phyloP scores from a whole-genome alignment of 2,329 filamentous ascomycete genomes.

The Ceratocystis lukuohia region DNA sequence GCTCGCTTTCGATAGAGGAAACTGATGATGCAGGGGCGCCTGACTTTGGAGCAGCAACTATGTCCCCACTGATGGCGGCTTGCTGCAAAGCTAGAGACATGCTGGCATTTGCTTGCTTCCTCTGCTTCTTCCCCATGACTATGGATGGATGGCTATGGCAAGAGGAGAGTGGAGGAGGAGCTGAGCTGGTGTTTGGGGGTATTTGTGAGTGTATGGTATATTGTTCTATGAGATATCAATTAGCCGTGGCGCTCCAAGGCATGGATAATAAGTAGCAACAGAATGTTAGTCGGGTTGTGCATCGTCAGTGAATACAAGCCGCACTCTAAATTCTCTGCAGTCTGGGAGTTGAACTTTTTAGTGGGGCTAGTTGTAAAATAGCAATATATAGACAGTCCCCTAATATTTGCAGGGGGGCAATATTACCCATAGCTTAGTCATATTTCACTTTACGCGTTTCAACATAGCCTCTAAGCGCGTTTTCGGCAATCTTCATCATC shows the following conservation, averaged over 20 bases:
- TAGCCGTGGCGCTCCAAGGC: background rate
- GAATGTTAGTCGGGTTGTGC: no score
- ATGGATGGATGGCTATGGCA: background rate
- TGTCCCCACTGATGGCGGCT: conserved; percentile 15
- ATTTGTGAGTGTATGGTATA: background rate
- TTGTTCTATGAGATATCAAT: background rate
- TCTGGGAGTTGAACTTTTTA: conserved; percentile 15
- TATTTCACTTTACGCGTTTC: conserved; percentile 3
- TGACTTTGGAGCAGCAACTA: background rate
- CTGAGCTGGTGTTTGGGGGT: background rate
- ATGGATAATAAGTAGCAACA: background rate
- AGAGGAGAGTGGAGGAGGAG: background rate
- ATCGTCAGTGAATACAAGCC: no score
- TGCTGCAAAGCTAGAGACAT: conserved; percentile 18
- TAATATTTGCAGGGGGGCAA: background rate
- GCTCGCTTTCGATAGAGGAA: conserved; percentile 23
- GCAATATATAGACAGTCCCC: background rate
- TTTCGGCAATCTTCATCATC: background rate
- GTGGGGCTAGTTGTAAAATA: conserved; percentile 7
- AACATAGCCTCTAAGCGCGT: background rate
- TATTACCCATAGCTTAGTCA: conserved; percentile 10
- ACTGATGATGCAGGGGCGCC: background rate
- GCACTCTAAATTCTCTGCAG: conserved; percentile 9
- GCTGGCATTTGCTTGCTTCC: conserved; percentile 19
- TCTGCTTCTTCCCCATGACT: conserved; percentile 23